Base-by-base conservation (phyloP, 225 moss, liverwort and hornwort genomes). In the Climacium dendroides region DNA sequence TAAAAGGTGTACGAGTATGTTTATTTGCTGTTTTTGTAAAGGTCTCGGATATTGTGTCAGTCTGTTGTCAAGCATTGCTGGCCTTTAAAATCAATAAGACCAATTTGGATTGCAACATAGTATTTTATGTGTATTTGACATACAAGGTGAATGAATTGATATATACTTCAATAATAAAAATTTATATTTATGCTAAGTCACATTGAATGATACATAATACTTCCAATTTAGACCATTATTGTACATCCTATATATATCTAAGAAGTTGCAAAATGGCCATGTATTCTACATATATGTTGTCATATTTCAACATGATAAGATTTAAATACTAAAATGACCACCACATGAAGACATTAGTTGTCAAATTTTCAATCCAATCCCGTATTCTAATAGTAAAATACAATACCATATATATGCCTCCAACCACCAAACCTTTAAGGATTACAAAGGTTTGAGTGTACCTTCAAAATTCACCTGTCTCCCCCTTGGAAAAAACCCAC, bases 91-190 rank as follows among this genome's bases (percentile, higher is more conserved):
- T n/a, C n/a, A n/a, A n/a, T n/a, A n/a, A n/a, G 7, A 0, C 23
- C 3, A 23, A 37, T 37, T 39, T 37, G 23, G 23, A 0, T 67
- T 13, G 37, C 37, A 67, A 67, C 23, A 67, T 37, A 7, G 37
- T 22, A 0, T 67, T 67, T 23, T 37, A 2, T 20, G 6, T n/a
- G 4, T 66, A n/a, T 11, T 66, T 66, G 20, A 20, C n/a, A 11
- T 7, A 4, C 23, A 37, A 67, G 7, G 13, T 37, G 37, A 3
- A 13, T 23, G 1, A 67, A 67, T 37, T 13, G 13, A 37, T 0
- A 0, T 23, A 7, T 67, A 13, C 2, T 23, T 2, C 0, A 13
- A 0, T 67, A 23, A 7, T 4, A 7, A 23, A 67, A 67, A 2
- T 37, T 37, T 67, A 0, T 7, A 37, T 67, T 23, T 2, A 13